phyloP scores from a whole-genome alignment of 305 asterid genomes.

The Fraxinus sp. region DNA sequence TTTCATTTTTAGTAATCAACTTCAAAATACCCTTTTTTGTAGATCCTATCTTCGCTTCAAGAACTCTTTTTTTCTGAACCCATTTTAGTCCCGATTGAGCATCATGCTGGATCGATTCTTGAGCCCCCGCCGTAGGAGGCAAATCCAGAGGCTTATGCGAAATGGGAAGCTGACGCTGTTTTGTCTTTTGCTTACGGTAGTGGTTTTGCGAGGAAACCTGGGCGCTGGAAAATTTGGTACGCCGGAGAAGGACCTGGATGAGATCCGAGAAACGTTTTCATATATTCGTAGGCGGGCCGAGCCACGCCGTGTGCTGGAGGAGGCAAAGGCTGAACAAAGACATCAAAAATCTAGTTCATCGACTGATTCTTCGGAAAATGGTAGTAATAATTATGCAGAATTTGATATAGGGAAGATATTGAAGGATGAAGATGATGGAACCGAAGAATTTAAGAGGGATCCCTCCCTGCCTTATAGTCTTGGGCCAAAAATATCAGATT shows the following conservation, averaged over 20 bases:
- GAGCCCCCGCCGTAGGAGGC: background rate
- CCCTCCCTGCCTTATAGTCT: background rate
- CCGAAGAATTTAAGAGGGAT: background rate
- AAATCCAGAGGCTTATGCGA: background rate
- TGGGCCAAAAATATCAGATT: conserved; percentile 8
- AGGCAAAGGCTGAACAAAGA: background rate
- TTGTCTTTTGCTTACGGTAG: background rate
- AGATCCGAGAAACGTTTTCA: conserved; percentile 1
- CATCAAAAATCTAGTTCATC: background rate
- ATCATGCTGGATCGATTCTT: background rate
- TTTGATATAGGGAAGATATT: background rate
- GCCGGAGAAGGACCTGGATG: background rate
- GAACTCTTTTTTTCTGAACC: background rate
- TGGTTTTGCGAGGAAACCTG: background rate
- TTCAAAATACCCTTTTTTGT: background rate
- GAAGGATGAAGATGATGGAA: background rate
- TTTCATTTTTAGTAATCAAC: background rate
- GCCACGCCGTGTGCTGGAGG: conserved; percentile 1
- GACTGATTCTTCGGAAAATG: background rate
- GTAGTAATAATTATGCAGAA: background rate
- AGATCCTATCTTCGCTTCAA: background rate
- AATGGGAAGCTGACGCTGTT: background rate
- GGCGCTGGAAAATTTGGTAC: conserved; percentile 4
- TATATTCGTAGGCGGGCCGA: background rate
- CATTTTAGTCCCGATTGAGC: background rate